Percentiles rank a stretch among this genome's conserved stretches.
These are phyloP conservation scores for Annulohypoxylon moriforme DNA, from an alignment of 495 filamentous ascomycete species.

Conservation along the genomic window DNA sequence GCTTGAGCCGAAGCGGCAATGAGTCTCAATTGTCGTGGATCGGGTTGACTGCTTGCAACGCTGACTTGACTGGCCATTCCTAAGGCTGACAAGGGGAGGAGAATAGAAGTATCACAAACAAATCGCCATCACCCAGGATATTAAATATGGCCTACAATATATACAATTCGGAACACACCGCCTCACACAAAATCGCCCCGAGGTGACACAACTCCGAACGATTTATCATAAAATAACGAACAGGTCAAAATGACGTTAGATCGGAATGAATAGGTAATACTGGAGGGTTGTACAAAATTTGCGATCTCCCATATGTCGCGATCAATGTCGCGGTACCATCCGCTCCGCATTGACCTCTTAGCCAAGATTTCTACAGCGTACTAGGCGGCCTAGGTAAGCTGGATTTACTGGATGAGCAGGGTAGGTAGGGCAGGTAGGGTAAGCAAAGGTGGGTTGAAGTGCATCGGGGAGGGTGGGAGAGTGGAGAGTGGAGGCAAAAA, in stretches of 20 bases:
- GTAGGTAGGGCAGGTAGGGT: no score
- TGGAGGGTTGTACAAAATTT: slow-evolving; percentile 3
- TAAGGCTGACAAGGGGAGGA: neutral
- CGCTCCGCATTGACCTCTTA: slow-evolving; percentile 6
- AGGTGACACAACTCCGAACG: neutral
- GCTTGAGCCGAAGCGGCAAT: slow-evolving; percentile 50
- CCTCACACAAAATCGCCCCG: slow-evolving; percentile 6
- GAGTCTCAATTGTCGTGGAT: slow-evolving; percentile 49
- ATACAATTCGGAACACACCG: neutral
- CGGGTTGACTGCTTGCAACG: slow-evolving; percentile 51
- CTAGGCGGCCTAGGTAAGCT: no score
- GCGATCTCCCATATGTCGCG: neutral
- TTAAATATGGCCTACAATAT: slow-evolving; percentile 22
- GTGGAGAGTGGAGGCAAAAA: neutral
- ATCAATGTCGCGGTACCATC: slow-evolving; percentile 12
- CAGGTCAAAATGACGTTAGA: neutral
- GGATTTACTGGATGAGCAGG: no score
- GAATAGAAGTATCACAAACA: slow-evolving; percentile 19
- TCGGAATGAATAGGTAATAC: neutral
- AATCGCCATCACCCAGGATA: slow-evolving; percentile 24
- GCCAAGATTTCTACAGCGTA: slow-evolving; percentile 13
- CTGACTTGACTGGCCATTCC: slow-evolving; percentile 48
- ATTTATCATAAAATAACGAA: neutral
- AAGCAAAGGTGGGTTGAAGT: slow-evolving; percentile 2
- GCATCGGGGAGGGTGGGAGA: neutral